phyloP scores from a whole-genome alignment of 2,329 filamentous ascomycete species.

The Parafenestella ontariensis region DNA sequence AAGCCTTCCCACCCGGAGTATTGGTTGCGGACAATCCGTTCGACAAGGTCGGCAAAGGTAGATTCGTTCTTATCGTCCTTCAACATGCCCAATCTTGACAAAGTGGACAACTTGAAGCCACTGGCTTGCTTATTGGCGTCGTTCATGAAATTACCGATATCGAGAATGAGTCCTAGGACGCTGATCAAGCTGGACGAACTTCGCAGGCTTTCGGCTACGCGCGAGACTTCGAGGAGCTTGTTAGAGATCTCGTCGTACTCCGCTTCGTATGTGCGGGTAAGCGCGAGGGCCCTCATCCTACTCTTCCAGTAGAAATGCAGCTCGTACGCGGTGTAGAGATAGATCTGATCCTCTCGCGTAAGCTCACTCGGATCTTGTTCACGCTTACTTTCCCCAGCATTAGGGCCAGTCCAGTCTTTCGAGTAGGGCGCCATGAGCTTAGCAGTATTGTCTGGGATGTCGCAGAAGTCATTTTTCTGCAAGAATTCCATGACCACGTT shows the following conservation, averaged over 20 bases:
- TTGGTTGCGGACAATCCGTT: conserved; percentile 94
- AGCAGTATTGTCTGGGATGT: conserved; percentile 85
- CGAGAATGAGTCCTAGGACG: conserved; percentile 91
- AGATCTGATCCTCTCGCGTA: conserved; percentile 94
- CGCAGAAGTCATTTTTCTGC: conserved; percentile 90
- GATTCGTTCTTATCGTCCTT: conserved; percentile 99
- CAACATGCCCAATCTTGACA: conserved; percentile 92
- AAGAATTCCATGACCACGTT: conserved; percentile 95
- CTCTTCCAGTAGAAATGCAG: conserved; percentile 99
- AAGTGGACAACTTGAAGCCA: conserved; percentile 96
- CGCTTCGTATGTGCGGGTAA: conserved; percentile 81
- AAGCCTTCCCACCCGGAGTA: conserved; percentile 96
- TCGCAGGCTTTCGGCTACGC: conserved; percentile 85
- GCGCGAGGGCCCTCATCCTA: conserved; percentile 85
- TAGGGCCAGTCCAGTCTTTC: conserved; percentile 93
- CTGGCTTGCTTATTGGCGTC: conserved; percentile 97
- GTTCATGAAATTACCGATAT: conserved; percentile 99
- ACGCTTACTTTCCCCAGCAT: conserved; percentile 76
- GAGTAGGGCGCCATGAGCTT: conserved; percentile 96
- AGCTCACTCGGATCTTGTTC: conserved; percentile 89
- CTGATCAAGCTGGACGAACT: conserved; percentile 96
- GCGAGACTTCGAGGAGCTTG: conserved; percentile 85
- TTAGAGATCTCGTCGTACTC: conserved; percentile 92
- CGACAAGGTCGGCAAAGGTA: conserved; percentile 92
- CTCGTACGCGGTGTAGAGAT: conserved; percentile 90